A percentile compares a stretch with the other conserved stretches of the same genome.
Evolutionary conservation across 345 rosid species (phyloP).

Genomic region (Salix arbutifolia): DNA sequence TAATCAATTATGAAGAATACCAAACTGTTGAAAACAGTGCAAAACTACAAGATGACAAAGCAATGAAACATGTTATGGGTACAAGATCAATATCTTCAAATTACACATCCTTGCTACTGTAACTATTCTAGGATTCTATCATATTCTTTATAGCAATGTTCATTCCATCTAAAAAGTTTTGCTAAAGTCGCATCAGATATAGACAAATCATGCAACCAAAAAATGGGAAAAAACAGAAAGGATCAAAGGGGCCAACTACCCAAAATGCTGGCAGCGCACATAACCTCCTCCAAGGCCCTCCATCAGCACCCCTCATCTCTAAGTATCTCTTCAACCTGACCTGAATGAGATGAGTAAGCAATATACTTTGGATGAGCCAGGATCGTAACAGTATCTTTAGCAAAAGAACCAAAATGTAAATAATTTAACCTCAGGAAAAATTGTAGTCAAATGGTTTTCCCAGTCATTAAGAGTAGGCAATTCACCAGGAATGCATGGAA

Average conservation of each 20-base stretch:
- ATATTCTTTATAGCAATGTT: background rate
- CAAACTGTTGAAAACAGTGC: background rate
- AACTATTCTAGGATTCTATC: background rate
- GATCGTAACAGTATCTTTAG: background rate
- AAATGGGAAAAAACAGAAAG: background rate
- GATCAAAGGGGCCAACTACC: conserved; percentile 44
- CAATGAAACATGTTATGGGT: background rate
- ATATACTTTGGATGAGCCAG: conserved; percentile 13
- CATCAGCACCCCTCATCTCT: conserved; percentile 99
- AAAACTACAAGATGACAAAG: background rate
- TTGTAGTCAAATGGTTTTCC: conserved; percentile 96
- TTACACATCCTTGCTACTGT: background rate
- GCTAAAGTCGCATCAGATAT: background rate
- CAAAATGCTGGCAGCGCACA: conserved; percentile 97
- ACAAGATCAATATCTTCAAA: background rate
- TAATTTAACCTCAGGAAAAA: conserved; percentile 87
- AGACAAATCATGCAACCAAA: background rate
- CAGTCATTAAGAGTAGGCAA: conserved; percentile 88
- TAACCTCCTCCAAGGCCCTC: conserved; percentile 97
- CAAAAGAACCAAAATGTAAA: conserved; percentile 8
- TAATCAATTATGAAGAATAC: conserved; percentile 3
- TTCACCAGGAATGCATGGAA: conserved; percentile 90
- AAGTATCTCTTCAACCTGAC: conserved; percentile 94
- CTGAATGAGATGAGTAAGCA: conserved; percentile 32
- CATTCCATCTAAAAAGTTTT: background rate